Conservation (phyloP, 768 basidiomycete genomes). For the Kwoniella sp. region DNA sequence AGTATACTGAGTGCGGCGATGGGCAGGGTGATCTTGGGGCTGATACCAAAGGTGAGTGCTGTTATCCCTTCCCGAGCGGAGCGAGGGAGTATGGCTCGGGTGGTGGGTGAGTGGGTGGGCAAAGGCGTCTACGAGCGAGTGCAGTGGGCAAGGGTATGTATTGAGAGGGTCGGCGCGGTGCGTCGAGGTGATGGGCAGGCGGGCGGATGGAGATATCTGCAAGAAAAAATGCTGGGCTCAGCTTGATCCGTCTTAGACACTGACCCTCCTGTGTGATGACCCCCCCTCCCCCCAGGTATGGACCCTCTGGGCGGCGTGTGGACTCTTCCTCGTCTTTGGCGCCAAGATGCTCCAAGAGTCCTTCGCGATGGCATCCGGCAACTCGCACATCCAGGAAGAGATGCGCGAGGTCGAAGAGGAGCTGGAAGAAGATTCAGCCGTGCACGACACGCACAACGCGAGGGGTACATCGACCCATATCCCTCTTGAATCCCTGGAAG, state of each 20-base stretch:
- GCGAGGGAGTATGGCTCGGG: neutral
- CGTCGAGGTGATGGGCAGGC: neutral
- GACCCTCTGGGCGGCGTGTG: conserved; percentile 63
- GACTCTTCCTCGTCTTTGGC: conserved; percentile 89
- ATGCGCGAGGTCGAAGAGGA: conserved; percentile 96
- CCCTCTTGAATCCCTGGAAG: conserved; percentile 76
- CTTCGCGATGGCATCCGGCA: conserved; percentile 73
- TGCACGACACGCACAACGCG: conserved; percentile 46
- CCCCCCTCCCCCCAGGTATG: conserved; percentile 31
- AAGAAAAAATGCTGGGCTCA: too few relatives aligned
- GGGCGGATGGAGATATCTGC: neutral
- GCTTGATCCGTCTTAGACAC: too few relatives aligned
- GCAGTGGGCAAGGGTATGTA: neutral
- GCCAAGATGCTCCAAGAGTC: conserved; percentile 86
- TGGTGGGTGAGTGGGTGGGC: neutral
- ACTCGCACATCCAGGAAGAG: conserved; percentile 84
- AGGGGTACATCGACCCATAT: conserved; percentile 55
- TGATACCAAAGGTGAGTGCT: conserved; percentile 66
- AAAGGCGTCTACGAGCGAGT: neutral
- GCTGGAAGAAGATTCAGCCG: conserved; percentile 75
- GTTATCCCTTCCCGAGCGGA: neutral
- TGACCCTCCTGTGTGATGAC: too few relatives aligned
- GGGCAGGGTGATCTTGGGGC: conserved; percentile 82
- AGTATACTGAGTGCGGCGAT: conserved; percentile 89
- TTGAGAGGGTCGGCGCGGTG: too few relatives aligned